Base-by-base conservation (phyloP, 345 rosid species). In the Corchorus olitorius region DNA sequence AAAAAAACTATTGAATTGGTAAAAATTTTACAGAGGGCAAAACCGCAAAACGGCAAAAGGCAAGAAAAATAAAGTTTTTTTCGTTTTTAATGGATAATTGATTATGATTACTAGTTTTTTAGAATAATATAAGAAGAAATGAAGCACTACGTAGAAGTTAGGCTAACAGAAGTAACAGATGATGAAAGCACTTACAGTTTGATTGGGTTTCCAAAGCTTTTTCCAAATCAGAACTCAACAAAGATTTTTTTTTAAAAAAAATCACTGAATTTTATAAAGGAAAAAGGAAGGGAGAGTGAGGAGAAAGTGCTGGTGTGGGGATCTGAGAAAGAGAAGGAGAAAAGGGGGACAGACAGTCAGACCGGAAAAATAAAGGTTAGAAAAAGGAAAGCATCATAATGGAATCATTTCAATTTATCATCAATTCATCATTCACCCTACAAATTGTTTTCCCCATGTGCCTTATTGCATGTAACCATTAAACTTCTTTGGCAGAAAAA, bases 171-270 rank as follows among this genome's bases (percentile, higher is more conserved):
- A 7, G 61, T 61, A 5, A 14, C 9, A 33, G 54, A 68, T 49
- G 54, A 68, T 49, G 55, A 74, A 35, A 61, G 45, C 16, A 74
- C 76, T 74, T 60, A 61, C 76, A 61, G 39, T 60, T 20, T 61
- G 48, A 61, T 60, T 62, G 55, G 56, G 35, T 19, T 27, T 22
- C 12, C 75, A 20, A 52, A 54, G 16, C 50, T 17, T 72, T 72
- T 8, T 46, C 72, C 1, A 61, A 46, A 46, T 13, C 9, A 22
- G 5, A 50, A 70, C 14, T 15, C 45, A 50, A 16, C 22, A 69
- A 69, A 27, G 8, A 50, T 27, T 27, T 27, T 27, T n/a, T n/a
- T n/a, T n/a, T n/a, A 27, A 55, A 15, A 22, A 34, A 27, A 52
- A 34, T 17, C 74, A 70, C 74, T 34, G 60, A 70, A 53, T 33